Evolutionary conservation across 352 stramenopile genomes (phyloP).

Genomic region (Phytophthora pseudosyringae): DNA sequence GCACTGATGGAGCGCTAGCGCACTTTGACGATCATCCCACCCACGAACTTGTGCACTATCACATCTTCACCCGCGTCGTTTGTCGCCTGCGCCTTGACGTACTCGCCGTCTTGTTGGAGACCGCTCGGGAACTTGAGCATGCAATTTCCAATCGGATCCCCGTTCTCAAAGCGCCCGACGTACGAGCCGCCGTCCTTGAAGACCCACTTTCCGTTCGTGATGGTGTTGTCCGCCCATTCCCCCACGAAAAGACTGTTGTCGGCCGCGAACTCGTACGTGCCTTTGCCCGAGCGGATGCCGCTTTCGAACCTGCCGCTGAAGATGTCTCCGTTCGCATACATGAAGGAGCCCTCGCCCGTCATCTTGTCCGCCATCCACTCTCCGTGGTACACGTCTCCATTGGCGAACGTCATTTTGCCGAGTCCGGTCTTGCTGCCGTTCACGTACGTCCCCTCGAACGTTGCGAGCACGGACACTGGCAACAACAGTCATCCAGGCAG

Average conservation of each 20-base stretch:
- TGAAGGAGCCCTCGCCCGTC: slow-evolving; percentile 91
- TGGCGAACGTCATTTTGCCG: slow-evolving; percentile 93
- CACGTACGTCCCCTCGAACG: slow-evolving; percentile 89
- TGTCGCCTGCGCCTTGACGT: slow-evolving; percentile 59
- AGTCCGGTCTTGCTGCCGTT: slow-evolving; percentile 85
- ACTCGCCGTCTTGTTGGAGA: slow-evolving; percentile 87
- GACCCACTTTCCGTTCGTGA: slow-evolving; percentile 92
- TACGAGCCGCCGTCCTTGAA: slow-evolving; percentile 90
- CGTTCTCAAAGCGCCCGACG: slow-evolving; percentile 84
- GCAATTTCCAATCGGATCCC: slow-evolving; percentile 88
- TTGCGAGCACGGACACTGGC: slow-evolving; percentile 69
- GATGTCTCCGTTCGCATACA: slow-evolving; percentile 93
- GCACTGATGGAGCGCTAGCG: slow-evolving; percentile 42
- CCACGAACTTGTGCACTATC: slow-evolving; percentile 70
- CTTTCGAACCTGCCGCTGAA: slow-evolving; percentile 86
- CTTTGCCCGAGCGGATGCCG: slow-evolving; percentile 86
- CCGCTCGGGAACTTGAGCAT: slow-evolving; percentile 89
- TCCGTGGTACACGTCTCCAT: slow-evolving; percentile 90
- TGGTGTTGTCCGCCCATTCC: slow-evolving; percentile 85
- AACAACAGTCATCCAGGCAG: neutral
- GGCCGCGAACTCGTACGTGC: slow-evolving; percentile 88
- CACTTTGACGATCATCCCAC: slow-evolving; percentile 72
- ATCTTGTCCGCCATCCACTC: slow-evolving; percentile 89
- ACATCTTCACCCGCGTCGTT: slow-evolving; percentile 63
- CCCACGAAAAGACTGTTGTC: slow-evolving; percentile 89